Evolutionary conservation across 2,329 filamentous ascomycete species (phyloP).

Genomic region (Beauveria rudraprayagi): DNA sequence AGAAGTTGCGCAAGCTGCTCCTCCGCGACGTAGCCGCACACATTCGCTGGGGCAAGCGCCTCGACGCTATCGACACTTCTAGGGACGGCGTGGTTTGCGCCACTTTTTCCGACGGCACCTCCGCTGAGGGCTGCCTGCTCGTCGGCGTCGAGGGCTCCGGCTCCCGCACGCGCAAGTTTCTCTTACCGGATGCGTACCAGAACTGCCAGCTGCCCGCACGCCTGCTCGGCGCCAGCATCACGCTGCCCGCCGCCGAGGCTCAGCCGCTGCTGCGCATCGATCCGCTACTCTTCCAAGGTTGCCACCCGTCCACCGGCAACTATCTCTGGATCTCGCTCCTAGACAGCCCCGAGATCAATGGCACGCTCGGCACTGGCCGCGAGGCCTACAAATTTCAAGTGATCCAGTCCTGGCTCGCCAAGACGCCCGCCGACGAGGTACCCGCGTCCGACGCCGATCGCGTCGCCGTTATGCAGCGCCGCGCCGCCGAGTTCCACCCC

Average conservation of each 20-base stretch:
- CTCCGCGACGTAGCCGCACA: conserved; percentile 20
- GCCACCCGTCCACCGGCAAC: conserved; percentile 40
- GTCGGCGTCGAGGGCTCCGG: conserved; percentile 34
- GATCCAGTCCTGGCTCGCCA: conserved; percentile 37
- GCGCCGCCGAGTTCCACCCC: conserved; percentile 24
- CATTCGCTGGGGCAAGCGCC: conserved; percentile 25
- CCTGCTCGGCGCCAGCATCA: conserved; percentile 29
- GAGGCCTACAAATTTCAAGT: conserved; percentile 36
- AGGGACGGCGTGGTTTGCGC: conserved; percentile 16
- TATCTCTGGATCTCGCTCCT: conserved; percentile 44
- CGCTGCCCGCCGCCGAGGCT: conserved; percentile 30
- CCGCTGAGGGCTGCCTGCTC: conserved; percentile 25
- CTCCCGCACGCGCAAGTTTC: conserved; percentile 27
- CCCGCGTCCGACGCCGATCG: conserved; percentile 23
- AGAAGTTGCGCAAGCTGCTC: conserved; percentile 26
- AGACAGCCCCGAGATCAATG: conserved; percentile 31
- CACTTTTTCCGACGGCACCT: conserved; percentile 25
- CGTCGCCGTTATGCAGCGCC: conserved; percentile 32
- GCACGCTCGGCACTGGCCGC: conserved; percentile 21
- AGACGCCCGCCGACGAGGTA: conserved; percentile 25
- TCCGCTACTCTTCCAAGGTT: conserved; percentile 46
- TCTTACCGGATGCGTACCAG: conserved; percentile 24
- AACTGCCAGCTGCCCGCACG: conserved; percentile 29
- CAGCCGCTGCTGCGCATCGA: conserved; percentile 38
- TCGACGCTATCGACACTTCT: conserved; percentile 19